Conservation (phyloP, 805 yeast genomes). For the Hanseniaspora meyeri region DNA sequence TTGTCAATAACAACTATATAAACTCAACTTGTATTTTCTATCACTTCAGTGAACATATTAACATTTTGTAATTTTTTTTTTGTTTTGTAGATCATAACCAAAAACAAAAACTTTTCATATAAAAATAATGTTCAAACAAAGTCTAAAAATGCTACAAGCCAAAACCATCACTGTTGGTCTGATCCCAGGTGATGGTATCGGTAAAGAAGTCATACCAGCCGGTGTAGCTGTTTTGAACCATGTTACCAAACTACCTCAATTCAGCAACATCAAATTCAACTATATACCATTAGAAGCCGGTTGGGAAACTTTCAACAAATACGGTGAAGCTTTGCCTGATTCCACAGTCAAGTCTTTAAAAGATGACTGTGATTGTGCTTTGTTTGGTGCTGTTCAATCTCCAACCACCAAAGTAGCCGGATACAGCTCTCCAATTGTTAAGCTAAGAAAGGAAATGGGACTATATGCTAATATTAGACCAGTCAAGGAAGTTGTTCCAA, state of each 20-base stretch:
- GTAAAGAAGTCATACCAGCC: slow-evolving; percentile 94
- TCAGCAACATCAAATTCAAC: slow-evolving; percentile 40
- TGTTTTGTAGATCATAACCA: not conserved
- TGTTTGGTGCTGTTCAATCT: slow-evolving; percentile 94
- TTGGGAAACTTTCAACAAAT: slow-evolving; percentile 79
- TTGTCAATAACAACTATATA: not conserved
- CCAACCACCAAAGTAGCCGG: slow-evolving; percentile 91
- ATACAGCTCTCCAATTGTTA: slow-evolving; percentile 96
- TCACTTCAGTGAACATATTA: too few species aligned
- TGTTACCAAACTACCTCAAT: slow-evolving; percentile 47
- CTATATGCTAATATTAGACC: slow-evolving; percentile 96
- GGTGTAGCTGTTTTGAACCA: slow-evolving; percentile 79
- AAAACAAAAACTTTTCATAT: not conserved
- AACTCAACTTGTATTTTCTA: not conserved
- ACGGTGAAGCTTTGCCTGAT: slow-evolving; percentile 94
- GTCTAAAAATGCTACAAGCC: slow-evolving; percentile 28
- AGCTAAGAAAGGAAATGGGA: slow-evolving; percentile 90
- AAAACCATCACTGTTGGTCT: slow-evolving; percentile 49
- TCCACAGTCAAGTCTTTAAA: slow-evolving; percentile 70
- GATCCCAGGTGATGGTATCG: slow-evolving; percentile 98
- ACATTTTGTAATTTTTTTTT: too few species aligned
- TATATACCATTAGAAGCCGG: slow-evolving; percentile 89
- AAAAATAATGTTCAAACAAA: slow-evolving; percentile 21
- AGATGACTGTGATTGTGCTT: slow-evolving; percentile 85
- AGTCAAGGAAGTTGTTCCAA: slow-evolving; percentile 80